Evolutionary conservation across 352 stramenopile genomes (phyloP), one percentile per base, ranked within the genome.

Genomic region (Globisporangium acanthophoron): DNA sequence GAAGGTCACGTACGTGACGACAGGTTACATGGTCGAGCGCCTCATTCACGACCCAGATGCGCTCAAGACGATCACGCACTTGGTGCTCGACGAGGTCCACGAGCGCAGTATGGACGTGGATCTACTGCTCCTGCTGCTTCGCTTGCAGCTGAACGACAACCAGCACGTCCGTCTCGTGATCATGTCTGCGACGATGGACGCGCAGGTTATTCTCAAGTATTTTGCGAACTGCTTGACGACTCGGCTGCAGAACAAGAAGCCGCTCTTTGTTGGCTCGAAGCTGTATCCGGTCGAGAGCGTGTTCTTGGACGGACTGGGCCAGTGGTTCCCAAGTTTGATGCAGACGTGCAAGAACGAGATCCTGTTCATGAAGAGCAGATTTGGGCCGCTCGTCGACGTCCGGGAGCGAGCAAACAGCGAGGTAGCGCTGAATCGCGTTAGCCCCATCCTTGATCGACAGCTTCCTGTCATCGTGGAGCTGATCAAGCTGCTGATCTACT

Each of bases 31-130:
- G 65, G 87, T 98, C 7, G 78, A 97, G 54, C 74, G 97, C 0
- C 73, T 99, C 21, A 97, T 97, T 43, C 94, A 98, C 66, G 79
- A 98, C 64, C 76, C 86, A 11, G 76, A 96, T 8, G 74, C 77
- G 18, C 89, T 99, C 46, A 51, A 83, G 45, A 75, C 71, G 16
- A 86, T 97, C 54, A 98, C 95, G 40, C 96, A 99, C 67, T 72
- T 99, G 16, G 87, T 99, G 18, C 88, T 99, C 44, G 96, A 99
- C 53, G 96, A 99, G 79, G 93, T 98, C 24, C 90, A 97, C 63
- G 90, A 97, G 49, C 88, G 92, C 6, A 97, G 80, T 43, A 96
- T 99, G 66, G 96, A 99, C 67, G 96, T 96, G 15, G 96, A 99
- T 59, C 76, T 99, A 24, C 69, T 99, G 3, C 88, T 97, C 29